A percentile compares a stretch with the other conserved stretches of the same genome.
phyloP scores from a whole-genome alignment of 2,329 filamentous ascomycete species.

The Lachnum nothofagi region DNA sequence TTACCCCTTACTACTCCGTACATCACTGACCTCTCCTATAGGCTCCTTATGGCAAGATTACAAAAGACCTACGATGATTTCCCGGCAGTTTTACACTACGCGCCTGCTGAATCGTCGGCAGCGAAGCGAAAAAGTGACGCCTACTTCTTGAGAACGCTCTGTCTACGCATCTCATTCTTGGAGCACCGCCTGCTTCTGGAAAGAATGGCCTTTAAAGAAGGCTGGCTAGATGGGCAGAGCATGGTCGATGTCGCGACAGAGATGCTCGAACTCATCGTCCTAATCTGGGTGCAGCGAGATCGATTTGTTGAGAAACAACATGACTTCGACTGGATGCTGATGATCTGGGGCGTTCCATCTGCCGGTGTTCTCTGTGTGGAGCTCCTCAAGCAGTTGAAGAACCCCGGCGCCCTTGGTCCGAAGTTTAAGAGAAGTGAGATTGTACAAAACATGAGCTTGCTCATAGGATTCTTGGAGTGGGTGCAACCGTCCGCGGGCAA shows the following conservation, averaged over 20 bases:
- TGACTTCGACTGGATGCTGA: constrained; percentile 45
- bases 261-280: constrained; percentile 43
- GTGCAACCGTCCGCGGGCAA: constrained; percentile 45
- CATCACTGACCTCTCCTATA: constrained; percentile 2
- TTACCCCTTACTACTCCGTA: neutral
- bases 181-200: constrained; percentile 57
- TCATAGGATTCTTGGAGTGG: constrained; percentile 49
- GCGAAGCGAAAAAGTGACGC: constrained; percentile 32
- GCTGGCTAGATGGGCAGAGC: constrained; percentile 37
- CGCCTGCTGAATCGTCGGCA: constrained; percentile 38
- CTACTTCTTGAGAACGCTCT: constrained; percentile 42
- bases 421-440: constrained; percentile 38
- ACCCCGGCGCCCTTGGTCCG: constrained; percentile 36
- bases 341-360: constrained; percentile 46
- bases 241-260: constrained; percentile 42
- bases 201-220: constrained; percentile 47
- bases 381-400: constrained; percentile 40
- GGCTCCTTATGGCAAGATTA: constrained; percentile 15
- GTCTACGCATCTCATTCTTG: constrained; percentile 44
- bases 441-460: constrained; percentile 47
- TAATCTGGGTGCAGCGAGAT: constrained; percentile 48
- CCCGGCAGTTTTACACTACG: constrained; percentile 31
- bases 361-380: constrained; percentile 48
- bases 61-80: constrained; percentile 37
- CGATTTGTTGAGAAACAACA: constrained; percentile 38